Percentiles rank a stretch among this genome's conserved stretches.
phyloP scores from a whole-genome alignment of 345 rosid genomes.

The Pistacia integerrima region DNA sequence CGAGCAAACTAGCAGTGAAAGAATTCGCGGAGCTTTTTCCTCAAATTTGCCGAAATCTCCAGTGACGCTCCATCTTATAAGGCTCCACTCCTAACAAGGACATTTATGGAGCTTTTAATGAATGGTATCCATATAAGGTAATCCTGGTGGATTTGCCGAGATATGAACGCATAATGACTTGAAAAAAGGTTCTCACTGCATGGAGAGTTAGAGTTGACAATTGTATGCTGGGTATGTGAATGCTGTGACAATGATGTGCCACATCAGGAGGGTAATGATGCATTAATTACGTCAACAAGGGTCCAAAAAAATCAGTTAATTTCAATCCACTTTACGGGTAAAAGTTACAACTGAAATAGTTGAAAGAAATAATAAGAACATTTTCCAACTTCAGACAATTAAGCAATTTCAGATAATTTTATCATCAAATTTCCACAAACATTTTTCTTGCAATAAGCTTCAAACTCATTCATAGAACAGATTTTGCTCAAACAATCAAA shows the following conservation, averaged over 20 bases:
- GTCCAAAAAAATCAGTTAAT: slow-evolving; percentile 1
- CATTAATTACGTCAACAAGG: slow-evolving; percentile 21
- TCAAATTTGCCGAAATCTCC: slow-evolving; percentile 12
- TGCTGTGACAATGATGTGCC: slow-evolving; percentile 10
- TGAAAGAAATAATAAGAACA: background rate
- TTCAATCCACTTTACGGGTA: background rate
- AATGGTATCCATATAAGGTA: slow-evolving; percentile 22
- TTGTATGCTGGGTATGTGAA: slow-evolving; percentile 20
- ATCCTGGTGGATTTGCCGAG: slow-evolving; percentile 20
- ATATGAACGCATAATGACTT: slow-evolving; percentile 23
- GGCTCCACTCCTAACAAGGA: background rate
- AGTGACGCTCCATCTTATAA: slow-evolving; percentile 1
- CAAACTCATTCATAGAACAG: background rate
- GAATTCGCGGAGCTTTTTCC: slow-evolving; percentile 13
- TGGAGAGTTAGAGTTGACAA: slow-evolving; percentile 25
- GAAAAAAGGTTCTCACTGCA: slow-evolving; percentile 17
- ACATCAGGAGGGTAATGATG: slow-evolving; percentile 10
- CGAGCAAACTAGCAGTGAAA: slow-evolving; percentile 4
- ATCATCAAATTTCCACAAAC: background rate
- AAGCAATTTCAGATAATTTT: background rate
- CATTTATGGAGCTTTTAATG: slow-evolving; percentile 16
- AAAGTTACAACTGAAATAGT: background rate
- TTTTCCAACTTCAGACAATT: slow-evolving; percentile 4
- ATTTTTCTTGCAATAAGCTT: background rate
- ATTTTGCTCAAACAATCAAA: background rate